Evolutionary conservation across 371 early-diverging fungal genomes (phyloP).

Genomic region (Syncephalastrum sp.): DNA sequence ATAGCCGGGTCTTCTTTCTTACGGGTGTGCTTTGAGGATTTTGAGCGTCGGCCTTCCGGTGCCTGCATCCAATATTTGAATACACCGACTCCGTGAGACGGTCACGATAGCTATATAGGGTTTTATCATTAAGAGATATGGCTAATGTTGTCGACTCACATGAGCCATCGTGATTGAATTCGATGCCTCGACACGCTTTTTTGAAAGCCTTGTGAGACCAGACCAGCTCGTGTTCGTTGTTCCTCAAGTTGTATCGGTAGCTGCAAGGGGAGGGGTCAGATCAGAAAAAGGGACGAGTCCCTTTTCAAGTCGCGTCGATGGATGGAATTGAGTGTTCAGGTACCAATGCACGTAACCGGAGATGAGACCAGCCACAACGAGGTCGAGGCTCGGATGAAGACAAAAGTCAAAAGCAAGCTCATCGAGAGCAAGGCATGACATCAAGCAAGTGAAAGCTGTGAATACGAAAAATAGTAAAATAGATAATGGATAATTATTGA

Average conservation of each 20-base stretch:
- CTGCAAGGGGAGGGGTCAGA: neutral
- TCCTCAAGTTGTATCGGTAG: slow-evolving; percentile 27
- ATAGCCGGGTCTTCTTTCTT: slow-evolving; percentile 12
- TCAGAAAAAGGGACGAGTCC: slow-evolving; percentile 11
- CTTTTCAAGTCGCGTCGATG: slow-evolving; percentile 5
- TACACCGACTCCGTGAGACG: slow-evolving; percentile 75
- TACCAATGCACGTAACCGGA: slow-evolving; percentile 78
- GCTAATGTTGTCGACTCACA: slow-evolving; percentile 24
- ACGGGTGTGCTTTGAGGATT: slow-evolving; percentile 74
- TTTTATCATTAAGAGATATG: too few relatives aligned
- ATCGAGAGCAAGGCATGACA: too few relatives aligned
- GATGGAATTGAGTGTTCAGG: too few relatives aligned
- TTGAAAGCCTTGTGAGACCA: slow-evolving; percentile 66
- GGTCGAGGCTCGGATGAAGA: slow-evolving; percentile 68
- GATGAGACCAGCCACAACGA: slow-evolving; percentile 74
- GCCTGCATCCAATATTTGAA: slow-evolving; percentile 67
- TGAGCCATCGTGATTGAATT: slow-evolving; percentile 76
- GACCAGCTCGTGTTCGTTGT: slow-evolving; percentile 51
- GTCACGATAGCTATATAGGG: slow-evolving; percentile 53
- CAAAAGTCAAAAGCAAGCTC: slow-evolving; percentile 57
- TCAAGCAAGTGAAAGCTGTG: too few relatives aligned
- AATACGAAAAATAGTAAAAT: too few relatives aligned
- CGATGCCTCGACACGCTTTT: slow-evolving; percentile 82
- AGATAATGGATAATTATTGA: too few relatives aligned
- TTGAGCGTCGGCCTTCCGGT: slow-evolving; percentile 62